Base-by-base conservation (phyloP, 257 asterid genomes). In the Euphrasia confusa region DNA sequence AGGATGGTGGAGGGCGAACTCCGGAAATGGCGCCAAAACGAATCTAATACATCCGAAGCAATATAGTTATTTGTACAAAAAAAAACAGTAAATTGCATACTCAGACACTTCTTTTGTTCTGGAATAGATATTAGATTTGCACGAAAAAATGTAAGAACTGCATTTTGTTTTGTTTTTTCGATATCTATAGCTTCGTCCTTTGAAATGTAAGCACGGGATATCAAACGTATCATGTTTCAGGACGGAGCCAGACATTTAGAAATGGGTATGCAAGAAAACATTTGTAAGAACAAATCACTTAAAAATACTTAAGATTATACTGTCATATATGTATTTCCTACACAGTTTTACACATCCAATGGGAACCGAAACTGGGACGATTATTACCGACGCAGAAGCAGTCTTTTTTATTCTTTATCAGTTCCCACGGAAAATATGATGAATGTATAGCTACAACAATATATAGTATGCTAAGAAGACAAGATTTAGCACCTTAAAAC, bases 1-100 rank as follows among this genome's bases (percentile, higher is more conserved):
- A 72, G 61, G 58, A 74, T 73, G 11, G 73, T 83, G 27, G 91
- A 83, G 77, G 71, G 54, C 5, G 91, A 87, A 69, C 80, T 87
- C 71, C 68, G 69, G 71, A 84, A 77, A 75, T 67, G 83, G 84
- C 84, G 80, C 40, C 70, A 70, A 35, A 72, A 60, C 14, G 82
- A 80, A 63, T 40, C 79, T 55, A 53, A 39, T 14, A 3, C 18
- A 11, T 26, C 58, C 48, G 56, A 62, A 71, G 77, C 57, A 44
- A 55, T 52, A 37, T 35, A 55, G 42, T 45, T 13, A 11, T 45
- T 13, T 45, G 52, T 45, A 10, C 13, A 13, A 45, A 42, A 21
- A 21, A 45, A 4, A 13, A 45, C 0, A 18, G 6, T 45, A 45
- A 28, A 47, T 49, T 32, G 59, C 72, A 64, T 63, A 71, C 58